Conservation (phyloP, 2,329 filamentous ascomycete species). For the Diaporthe helianthi region DNA sequence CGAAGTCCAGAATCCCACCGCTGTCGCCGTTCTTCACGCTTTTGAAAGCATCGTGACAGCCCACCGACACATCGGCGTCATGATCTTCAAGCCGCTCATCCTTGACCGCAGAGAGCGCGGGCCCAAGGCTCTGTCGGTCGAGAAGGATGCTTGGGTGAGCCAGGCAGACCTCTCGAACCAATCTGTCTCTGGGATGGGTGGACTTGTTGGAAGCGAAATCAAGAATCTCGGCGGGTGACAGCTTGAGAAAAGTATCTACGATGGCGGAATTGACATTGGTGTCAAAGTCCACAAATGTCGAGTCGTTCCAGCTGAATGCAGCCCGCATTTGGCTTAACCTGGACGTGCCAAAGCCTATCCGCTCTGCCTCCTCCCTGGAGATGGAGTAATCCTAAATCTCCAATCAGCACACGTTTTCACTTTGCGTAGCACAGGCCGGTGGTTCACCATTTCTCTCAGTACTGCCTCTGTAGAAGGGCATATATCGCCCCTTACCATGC, state of each 20-base stretch:
- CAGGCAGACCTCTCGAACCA: constrained; percentile 51
- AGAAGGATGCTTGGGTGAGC: constrained; percentile 42
- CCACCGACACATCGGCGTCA: too few species aligned
- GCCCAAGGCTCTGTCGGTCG: constrained; percentile 29
- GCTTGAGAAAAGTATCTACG: constrained; percentile 56
- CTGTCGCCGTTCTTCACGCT: not conserved
- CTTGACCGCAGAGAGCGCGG: constrained; percentile 21
- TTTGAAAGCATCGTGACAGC: not conserved
- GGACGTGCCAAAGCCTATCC: constrained; percentile 34
- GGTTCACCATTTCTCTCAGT: constrained; percentile 44
- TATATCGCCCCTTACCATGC: constrained; percentile 53
- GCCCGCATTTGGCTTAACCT: constrained; percentile 27
- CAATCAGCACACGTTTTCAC: not conserved
- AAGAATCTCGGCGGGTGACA: constrained; percentile 57
- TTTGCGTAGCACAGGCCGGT: too few species aligned
- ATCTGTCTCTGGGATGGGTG: constrained; percentile 51
- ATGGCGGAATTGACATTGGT: constrained; percentile 46
- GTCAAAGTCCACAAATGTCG: constrained; percentile 37
- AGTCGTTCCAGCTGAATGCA: constrained; percentile 43
- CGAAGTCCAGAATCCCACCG: constrained; percentile 30
- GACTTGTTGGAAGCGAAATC: constrained; percentile 53
- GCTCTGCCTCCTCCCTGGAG: constrained; percentile 7
- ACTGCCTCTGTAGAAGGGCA: constrained; percentile 53
- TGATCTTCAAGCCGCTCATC: constrained; percentile 11
- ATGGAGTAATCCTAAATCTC: not conserved